Evolutionary conservation across 345 rosid species (phyloP).

Genomic region (Pugionium cornutum): DNA sequence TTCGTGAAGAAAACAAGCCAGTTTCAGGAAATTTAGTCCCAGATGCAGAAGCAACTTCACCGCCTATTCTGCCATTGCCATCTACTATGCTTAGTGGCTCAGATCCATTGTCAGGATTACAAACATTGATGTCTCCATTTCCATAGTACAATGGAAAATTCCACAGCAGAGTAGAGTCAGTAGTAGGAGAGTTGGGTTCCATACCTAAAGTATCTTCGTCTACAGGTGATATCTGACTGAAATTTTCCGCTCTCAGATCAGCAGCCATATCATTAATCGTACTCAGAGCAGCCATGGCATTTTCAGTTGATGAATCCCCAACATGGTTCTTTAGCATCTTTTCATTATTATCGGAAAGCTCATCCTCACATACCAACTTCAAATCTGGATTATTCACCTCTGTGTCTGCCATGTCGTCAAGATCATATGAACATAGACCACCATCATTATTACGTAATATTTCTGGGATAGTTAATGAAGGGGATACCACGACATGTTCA

Average conservation of each 20-base stretch:
- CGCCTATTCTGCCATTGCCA: conserved; percentile 47
- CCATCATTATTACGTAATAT: conserved; percentile 16
- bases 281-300: conserved; percentile 29
- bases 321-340: conserved; percentile 24
- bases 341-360: conserved; percentile 35
- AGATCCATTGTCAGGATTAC: conserved; percentile 39
- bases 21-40: conserved; percentile 41
- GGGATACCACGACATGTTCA: conserved; percentile 30
- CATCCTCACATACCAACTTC: conserved; percentile 32
- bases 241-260: conserved; percentile 38
- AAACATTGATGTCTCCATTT: conserved; percentile 30
- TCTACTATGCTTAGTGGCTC: conserved; percentile 37
- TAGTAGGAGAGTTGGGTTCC: conserved; percentile 17
- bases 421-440: not conserved
- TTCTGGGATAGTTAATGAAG: conserved; percentile 27
- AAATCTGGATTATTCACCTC: conserved; percentile 33
- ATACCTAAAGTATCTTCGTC: conserved; percentile 36
- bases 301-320: conserved; percentile 28
- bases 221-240: conserved; percentile 26
- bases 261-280: conserved; percentile 42
- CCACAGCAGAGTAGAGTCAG: too few species aligned
- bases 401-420: conserved; percentile 20
- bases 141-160: too few species aligned
- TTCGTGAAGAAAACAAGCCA: conserved; percentile 45
- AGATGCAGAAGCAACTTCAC: conserved; percentile 45